Evolutionary conservation across 73 alveolate species (phyloP).

Genomic region (Paramecium biaurelia): DNA sequence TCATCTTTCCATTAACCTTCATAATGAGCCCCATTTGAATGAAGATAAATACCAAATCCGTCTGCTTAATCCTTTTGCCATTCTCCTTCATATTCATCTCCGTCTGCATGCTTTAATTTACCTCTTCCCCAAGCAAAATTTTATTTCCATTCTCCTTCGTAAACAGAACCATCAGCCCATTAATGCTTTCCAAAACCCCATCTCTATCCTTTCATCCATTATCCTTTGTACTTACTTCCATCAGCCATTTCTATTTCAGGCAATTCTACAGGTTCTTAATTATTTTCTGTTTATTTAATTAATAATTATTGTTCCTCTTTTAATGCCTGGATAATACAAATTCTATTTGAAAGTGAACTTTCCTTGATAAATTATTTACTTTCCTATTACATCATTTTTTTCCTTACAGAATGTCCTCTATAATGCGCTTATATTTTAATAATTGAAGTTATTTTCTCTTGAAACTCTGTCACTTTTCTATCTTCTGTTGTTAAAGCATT

Average conservation of each 20-base stretch:
- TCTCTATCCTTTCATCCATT: conserved; percentile 59
- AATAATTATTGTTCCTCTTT: background rate
- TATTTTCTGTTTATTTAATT: background rate
- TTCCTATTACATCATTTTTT: background rate
- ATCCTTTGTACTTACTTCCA: conserved; percentile 64
- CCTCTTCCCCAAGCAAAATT: conserved; percentile 66
- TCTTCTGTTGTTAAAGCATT: background rate
- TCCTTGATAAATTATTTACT: background rate
- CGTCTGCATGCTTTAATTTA: conserved; percentile 65
- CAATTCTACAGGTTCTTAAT: background rate
- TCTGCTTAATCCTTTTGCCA: conserved; percentile 61
- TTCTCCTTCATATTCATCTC: conserved; percentile 65
- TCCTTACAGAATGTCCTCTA: background rate
- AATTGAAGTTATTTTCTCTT: background rate
- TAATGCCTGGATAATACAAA: background rate
- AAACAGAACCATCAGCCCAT: conserved; percentile 56
- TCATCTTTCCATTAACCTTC: conserved; percentile 74
- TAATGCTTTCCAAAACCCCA: conserved; percentile 59
- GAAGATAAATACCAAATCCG: conserved; percentile 59
- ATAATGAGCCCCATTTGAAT: conserved; percentile 62
- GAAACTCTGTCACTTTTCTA: background rate
- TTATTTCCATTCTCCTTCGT: conserved; percentile 61
- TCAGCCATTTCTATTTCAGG: conserved; percentile 8
- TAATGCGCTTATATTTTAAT: background rate
- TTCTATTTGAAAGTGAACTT: background rate